phyloP scores from a whole-genome alignment of 202 grass and related monocot genomes.

The Digitaria exilis region DNA sequence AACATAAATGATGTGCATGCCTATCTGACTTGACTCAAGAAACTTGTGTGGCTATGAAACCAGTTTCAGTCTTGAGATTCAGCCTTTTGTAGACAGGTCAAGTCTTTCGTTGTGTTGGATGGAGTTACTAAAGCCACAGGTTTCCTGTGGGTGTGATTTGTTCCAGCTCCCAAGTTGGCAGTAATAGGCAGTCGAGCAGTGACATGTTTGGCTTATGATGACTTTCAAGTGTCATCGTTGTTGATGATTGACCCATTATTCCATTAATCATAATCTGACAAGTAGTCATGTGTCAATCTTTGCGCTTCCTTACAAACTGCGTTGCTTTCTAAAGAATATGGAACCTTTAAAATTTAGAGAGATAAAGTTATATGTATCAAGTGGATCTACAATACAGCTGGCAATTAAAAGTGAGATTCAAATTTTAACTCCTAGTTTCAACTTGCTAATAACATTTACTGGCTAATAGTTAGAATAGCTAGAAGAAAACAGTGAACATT shows the following conservation, averaged over 20 bases:
- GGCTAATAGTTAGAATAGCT: neutral
- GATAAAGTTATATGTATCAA: neutral
- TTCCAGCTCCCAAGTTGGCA: constrained; percentile 14
- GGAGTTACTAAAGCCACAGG: neutral
- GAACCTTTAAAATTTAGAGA: neutral
- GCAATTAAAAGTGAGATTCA: neutral
- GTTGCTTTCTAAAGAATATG: neutral
- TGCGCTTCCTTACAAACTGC: neutral
- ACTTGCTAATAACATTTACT: neutral
- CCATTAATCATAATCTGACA: neutral
- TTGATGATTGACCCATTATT: neutral
- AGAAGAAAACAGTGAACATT: constrained; percentile 3
- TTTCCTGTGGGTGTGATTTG: constrained; percentile 4
- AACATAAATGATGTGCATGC: neutral
- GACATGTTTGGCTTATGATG: neutral
- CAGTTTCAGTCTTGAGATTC: neutral
- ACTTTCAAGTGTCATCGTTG: neutral
- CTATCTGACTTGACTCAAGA: neutral
- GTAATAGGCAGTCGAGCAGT: neutral
- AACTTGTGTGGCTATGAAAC: constrained; percentile 21
- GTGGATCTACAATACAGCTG: neutral
- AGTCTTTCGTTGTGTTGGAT: constrained; percentile 24
- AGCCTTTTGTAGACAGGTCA: neutral
- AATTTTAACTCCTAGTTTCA: neutral
- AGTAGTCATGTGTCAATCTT: neutral